Evolutionary conservation across 345 rosid species (phyloP), one percentile per base, ranked within the genome.

Genomic region (Eucalyptus curtisii): DNA sequence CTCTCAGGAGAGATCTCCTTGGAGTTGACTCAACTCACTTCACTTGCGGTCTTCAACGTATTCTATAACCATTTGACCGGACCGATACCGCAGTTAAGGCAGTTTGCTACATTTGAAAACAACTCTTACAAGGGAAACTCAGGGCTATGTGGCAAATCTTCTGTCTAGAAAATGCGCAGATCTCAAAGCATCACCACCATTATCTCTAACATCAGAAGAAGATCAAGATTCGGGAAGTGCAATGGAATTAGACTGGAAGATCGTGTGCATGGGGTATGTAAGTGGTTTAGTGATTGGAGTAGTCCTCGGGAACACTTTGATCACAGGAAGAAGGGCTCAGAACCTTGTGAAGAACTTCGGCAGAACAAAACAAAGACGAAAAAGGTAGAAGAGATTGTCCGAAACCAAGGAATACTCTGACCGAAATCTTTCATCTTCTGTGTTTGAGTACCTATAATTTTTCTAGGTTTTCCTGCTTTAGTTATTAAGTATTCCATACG

Each of bases 61-160:
- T 88, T 90, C 1, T 44, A 53, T 45, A 93, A 93, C 33, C 88
- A 76, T 25, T 85, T 92, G 8, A 89, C 71, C 4, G 93, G 93
- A 20, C 44, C n/a, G 3, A 40, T 53, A 88, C 33, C 33, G 87
- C 12, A 33, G 10, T 22, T 8, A 13, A 16, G 19, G 45, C n/a
- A 37, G 7, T 25, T 42, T 22, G 47, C n/a, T 44, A 86, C 50
- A 44, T 52, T 61, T 15, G 25, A 71, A 71, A 71, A 71, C 44
- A 33, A 71, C 81, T 71, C 44, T 22, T 33, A 71, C 81, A 71
- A 71, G 44, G 81, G 81, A 16, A 71, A 71, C 25, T 33, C 44
- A 5, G 2, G 80, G 81, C 44, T 71, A 33, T 71, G 81, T 9
- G 81, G 81, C 81, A 33, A 33, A 19, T 16, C 81, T 44, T 71